Base-by-base conservation (phyloP, 2,329 filamentous ascomycete species). In the Colletotrichum cordylinicola region DNA sequence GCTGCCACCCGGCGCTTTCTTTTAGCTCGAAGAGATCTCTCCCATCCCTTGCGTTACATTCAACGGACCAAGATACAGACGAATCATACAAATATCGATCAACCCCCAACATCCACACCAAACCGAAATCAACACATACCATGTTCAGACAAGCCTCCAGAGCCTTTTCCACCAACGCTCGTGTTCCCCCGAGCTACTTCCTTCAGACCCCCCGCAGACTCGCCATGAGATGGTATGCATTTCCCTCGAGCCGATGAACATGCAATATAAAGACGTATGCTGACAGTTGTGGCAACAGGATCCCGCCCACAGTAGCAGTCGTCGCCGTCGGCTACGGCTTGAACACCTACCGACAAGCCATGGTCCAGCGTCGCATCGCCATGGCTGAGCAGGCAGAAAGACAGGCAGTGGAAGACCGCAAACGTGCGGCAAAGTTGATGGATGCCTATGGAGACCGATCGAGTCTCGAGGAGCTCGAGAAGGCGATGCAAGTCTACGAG, bases 361-460 rank as follows among this genome's bases (percentile, higher is more conserved):
- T 79, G 52, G 77, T 80, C 72, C 77, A 80, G 70, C 82, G 80
- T 35, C 82, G 80, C 31, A 74, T 78, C 27, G 80, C 81, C 39
- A 48, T 37, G 62, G 79, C 82, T 62, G 79, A 82, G 70, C 79
- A 80, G 70, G 80, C 78, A 21, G 84, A 87, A 72, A 81, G 82
- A 70, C 78, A 84, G 58, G 83, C 83, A 48, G 80, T 79, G n/a
- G 83, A 84, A 67, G 82, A 81, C 67, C 83, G 82, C 76, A 81
- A 82, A 52, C 82, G 82, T 64, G 85, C 88, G 74, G 83, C 85
- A 24, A 82, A 87, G 71, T 81, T 90, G 77, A 83, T 89, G 81
- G 85, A 89, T 43, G 85, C 88, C 72, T 90, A 90, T 74, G 88
- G 88, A 62, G 87, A 88, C 76, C 85, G 88, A 16, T 86, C 86